Base-by-base conservation (phyloP, 495 filamentous ascomycete species). In the Aspergillus affinis region DNA sequence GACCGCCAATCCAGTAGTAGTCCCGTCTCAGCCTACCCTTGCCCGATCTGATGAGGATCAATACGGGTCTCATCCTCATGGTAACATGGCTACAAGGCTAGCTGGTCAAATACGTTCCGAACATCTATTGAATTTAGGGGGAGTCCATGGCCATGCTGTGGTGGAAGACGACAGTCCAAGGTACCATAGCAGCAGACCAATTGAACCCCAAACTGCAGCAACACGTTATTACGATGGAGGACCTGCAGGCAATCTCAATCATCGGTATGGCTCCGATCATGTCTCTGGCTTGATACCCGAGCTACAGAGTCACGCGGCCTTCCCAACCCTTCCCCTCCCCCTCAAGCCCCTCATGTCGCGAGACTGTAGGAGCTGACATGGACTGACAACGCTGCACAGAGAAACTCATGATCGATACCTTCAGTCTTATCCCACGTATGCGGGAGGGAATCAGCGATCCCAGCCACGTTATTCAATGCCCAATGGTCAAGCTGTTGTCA, bases 361-460 rank as follows among this genome's bases (percentile, higher is more conserved):
- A 41, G 36, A 41, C 36, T 15, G 36, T 32, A 32, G 13, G 10
- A 41, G 13, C 12, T 41, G 36, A 17, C 36, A 41, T 41, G 36
- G 36, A 41, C 36, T 41, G 36, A 41, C 36, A 41, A 13, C 36
- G 0, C 36, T 13, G 36, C 36, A 36, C 51, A 65, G 67, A 52
- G 48, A 50, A 32, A 19, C 47, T 3, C 52, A 51, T 29, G 57
- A 56, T 5, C 18, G 12, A 44, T 62, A 55, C 17, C 59, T 54
- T 48, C 66, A 66, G 36, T 66, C 58, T n/a, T 69, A 65, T 46
- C 65, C 71, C 46, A 62, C 65, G 23, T 71, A 74, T 53, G 65
- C 67, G 18, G 66, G 68, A 54, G 52, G 61, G 36, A 61, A 66
- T 23, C 68, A 73, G 29, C 65, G 58, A 8, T 55, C 66, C 29